phyloP scores from a whole-genome alignment of 2,329 filamentous ascomycete genomes.

The Colletotrichum sp. region DNA sequence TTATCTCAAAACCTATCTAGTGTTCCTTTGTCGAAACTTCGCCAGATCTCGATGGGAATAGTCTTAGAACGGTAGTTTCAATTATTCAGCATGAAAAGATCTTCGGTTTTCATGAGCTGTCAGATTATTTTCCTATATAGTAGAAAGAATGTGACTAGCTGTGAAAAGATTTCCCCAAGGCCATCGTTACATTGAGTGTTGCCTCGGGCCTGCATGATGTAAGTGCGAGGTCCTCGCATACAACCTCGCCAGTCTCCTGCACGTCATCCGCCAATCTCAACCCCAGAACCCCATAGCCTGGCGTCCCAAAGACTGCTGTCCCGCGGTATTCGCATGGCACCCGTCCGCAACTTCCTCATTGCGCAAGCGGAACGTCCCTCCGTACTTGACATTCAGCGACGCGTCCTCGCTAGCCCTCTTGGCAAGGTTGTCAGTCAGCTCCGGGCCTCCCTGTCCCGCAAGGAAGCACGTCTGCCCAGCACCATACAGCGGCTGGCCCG shows the following conservation, averaged over 20 bases:
- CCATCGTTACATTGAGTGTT: neutral
- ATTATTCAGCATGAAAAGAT: no score
- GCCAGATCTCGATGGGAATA: no score
- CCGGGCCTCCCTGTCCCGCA: neutral
- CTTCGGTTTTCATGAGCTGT: no score
- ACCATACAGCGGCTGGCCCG: neutral
- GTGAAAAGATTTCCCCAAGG: accelerated
- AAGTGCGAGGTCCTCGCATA: neutral
- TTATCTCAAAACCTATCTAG: no score
- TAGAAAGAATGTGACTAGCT: neutral
- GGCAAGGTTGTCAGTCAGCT: accelerated
- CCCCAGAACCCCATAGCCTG: neutral
- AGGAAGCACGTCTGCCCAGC: neutral
- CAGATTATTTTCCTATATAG: no score
- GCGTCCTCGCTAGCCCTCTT: neutral
- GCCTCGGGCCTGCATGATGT: neutral
- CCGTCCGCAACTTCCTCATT: neutral
- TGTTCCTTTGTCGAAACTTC: no score
- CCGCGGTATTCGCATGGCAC: neutral
- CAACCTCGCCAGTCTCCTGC: neutral
- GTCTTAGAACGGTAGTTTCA: no score
- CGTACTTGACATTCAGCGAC: neutral
- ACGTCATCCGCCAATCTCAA: neutral
- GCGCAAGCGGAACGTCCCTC: neutral
- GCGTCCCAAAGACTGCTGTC: neutral